Conservation (phyloP, 2,329 filamentous ascomycete species). For the Fusarium solani-melongenae region DNA sequence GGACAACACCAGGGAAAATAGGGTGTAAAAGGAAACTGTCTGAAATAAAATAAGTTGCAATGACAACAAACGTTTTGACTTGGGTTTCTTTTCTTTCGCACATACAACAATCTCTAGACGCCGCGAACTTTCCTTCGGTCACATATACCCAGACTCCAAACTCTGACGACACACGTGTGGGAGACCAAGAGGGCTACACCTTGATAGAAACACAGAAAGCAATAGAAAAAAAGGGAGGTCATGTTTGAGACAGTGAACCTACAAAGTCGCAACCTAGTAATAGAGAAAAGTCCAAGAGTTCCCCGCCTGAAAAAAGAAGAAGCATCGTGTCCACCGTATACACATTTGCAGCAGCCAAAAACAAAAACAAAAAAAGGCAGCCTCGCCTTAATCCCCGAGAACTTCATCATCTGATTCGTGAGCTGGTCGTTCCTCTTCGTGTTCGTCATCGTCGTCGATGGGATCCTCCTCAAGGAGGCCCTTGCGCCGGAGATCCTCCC, state of each 20-base stretch:
- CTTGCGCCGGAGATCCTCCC: constrained; percentile 65
- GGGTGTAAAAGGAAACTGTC: constrained; percentile 7
- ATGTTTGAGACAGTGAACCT: constrained; percentile 8
- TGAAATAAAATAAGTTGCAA: constrained; percentile 6
- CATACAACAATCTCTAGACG: constrained; percentile 26
- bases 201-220: constrained; percentile 23
- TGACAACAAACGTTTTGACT: constrained; percentile 8
- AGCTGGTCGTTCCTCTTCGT: constrained; percentile 43
- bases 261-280: constrained; percentile 9
- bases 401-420: constrained; percentile 58
- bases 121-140: constrained; percentile 24
- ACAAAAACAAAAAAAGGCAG: neutral
- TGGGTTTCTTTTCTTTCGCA: neutral
- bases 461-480: constrained; percentile 66
- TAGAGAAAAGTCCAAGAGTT: neutral
- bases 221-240: constrained; percentile 2
- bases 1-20: neutral
- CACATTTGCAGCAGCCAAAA: neutral
- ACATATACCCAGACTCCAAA: constrained; percentile 42
- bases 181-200: constrained; percentile 20
- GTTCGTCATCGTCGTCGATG: constrained; percentile 51
- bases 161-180: constrained; percentile 7
- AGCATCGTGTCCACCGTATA: constrained; percentile 20
- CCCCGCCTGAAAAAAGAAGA: constrained; percentile 12
- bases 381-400: constrained; percentile 54